phyloP scores from a whole-genome alignment of 257 asterid genomes.

The Lavandula angustifolia region DNA sequence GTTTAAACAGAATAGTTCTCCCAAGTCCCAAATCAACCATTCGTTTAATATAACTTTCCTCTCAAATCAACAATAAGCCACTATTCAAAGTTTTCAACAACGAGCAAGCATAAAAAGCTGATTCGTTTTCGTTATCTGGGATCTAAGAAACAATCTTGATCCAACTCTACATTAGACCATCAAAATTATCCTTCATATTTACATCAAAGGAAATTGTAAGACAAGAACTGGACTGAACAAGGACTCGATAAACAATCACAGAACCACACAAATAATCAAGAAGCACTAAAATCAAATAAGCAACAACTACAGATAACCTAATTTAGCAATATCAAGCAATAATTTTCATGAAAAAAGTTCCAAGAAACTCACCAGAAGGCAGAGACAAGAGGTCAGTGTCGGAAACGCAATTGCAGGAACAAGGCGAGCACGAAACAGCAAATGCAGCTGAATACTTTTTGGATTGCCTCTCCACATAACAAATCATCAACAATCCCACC shows the following conservation, averaged over 20 bases:
- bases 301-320: not conserved
- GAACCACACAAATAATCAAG: not conserved
- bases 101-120: conserved; percentile 3
- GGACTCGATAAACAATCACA: not conserved
- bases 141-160: conserved; percentile 9
- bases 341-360: not conserved
- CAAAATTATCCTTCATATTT: too few relatives aligned
- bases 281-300: not conserved
- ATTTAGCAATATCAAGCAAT: not conserved
- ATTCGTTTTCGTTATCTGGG: not conserved
- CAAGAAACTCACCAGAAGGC: conserved; percentile 29
- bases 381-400: conserved; percentile 27
- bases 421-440: conserved; percentile 33
- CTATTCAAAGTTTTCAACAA: not conserved
- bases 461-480: conserved; percentile 36
- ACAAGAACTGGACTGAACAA: not conserved
- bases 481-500: conserved; percentile 35
- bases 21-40: too few relatives aligned
- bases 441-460: conserved; percentile 33
- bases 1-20: too few relatives aligned
- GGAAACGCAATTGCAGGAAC: conserved; percentile 37
- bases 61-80: not conserved
- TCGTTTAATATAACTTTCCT: too few relatives aligned
- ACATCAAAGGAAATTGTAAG: conserved; percentile 6
- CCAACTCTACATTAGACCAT: conserved; percentile 8